Evolutionary conservation across 2,329 filamentous ascomycete species (phyloP), one percentile per base, ranked within the genome.

Genomic region (Ophiostoma triangulosporum): DNA sequence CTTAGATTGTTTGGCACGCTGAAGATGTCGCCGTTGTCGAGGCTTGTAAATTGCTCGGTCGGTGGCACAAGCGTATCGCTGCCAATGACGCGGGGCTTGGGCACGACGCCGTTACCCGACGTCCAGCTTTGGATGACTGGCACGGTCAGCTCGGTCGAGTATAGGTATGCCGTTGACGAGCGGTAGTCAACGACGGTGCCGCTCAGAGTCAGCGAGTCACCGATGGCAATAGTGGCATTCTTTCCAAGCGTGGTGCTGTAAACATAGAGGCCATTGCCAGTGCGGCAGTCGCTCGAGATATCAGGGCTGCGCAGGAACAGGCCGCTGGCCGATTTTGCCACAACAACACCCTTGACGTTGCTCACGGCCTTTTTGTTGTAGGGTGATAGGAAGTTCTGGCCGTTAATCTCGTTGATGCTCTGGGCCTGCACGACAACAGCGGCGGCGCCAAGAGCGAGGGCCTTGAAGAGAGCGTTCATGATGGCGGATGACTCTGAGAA

Each of bases 1-100:
- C 69, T 75, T 36, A 69, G 68, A 56, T 78, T 83, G 62, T 84
- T 84, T 11, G 84, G 83, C 4, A 84, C 68, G 1, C 68, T 75
- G 57, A 84, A 84, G 35, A 86, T 69, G 63, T 82, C 78, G 11
- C 80, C 80, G n/a, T 71, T 68, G 58, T 87, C 84, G 2, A 87
- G 70, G 36, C 71, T 70, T 24, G 76, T 79, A 68, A 74, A 84
- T 55, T 80, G 70, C 64, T 76, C 70, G 0, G 74, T 83, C 0
- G 83, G 84, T 6, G 83, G 83, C 5, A 66, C 69, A 3, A 67
- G 60, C 0, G 74, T 77, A 54, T 79, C 72, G 51, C 73, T 68
- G 55, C 83, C 83, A 49, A 88, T 74, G 32, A 83, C 70, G 11
- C 83, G 67, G 1, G 83, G 75, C 50, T 52, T 43, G 27, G 55